Base-by-base conservation (phyloP, 2,329 filamentous ascomycete species). In the Aspergillus sp. region DNA sequence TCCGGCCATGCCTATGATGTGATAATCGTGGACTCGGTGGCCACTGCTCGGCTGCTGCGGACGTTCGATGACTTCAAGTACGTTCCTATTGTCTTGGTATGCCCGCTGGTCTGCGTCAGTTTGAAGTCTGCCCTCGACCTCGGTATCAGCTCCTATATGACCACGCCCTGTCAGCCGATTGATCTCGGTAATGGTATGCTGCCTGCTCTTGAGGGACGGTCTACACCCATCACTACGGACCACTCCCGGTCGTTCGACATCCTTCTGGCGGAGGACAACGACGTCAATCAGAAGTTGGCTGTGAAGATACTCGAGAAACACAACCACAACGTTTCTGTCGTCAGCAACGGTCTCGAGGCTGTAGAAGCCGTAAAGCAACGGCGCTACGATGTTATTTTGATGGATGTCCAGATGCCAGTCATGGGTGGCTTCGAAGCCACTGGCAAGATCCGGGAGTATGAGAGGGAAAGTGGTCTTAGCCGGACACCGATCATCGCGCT, bases 351-450 rank as follows among this genome's bases (percentile, higher is more conserved):
- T 62, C 85, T 93, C 65, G 94, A 98, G 73, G 95, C 95, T 1
- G 88, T 98, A 13, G 90, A 97, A 72, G 88, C 90, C n/a, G 88
- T 97, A 68, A 93, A 96, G 82, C 87, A 89, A 74, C 94, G 90
- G 79, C 90, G 91, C 73, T 99, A 96, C 75, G 95, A 99, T 75
- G 91, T 96, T 63, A 95, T 99, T 65, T 84, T 99, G 52, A 99
- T 99, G 95, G 95, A 99, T 73, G 95, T 99, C 17, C 95, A 98
- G 75, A 99, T 99, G 95, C 95, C 95, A n/a, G 90, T 98, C 71
- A 98, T 98, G 93, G 95, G 95, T 73, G 95, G 95, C 48, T 98
- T 99, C 73, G 95, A 99, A 78, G 93, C 95, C 13, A 99, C 95
- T 4, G 91, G 88, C 67, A 96, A 96, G 81, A 99, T 99, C 67